These are phyloP conservation scores for Ottelia alismoides DNA, from an alignment of 106 monocot genomes.

Conservation along the genomic window DNA sequence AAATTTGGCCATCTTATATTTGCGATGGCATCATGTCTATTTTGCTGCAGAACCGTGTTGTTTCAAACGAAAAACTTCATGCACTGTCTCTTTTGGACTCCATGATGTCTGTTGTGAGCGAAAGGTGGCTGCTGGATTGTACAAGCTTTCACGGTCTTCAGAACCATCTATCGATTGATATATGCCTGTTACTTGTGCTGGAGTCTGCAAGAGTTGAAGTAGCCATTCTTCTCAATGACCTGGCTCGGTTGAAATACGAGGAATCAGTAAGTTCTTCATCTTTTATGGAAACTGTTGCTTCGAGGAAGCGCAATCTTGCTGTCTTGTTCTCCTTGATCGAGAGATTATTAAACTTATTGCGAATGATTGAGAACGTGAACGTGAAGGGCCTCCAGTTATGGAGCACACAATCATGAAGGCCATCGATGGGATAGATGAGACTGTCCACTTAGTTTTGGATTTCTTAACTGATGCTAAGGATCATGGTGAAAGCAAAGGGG, in stretches of 20 bases:
- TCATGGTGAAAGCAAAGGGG: slow-evolving; percentile 73
- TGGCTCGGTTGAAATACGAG: slow-evolving; percentile 87
- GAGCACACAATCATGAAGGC: slow-evolving; percentile 47
- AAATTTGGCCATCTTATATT: slow-evolving; percentile 46
- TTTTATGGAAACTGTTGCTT: slow-evolving; percentile 22
- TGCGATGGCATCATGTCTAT: slow-evolving; percentile 48
- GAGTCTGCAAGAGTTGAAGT: slow-evolving; percentile 92
- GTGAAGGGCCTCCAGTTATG: slow-evolving; percentile 28
- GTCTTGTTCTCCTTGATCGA: slow-evolving; percentile 77
- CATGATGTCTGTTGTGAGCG: slow-evolving; percentile 68
- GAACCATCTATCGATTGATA: slow-evolving; percentile 44
- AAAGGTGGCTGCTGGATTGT: slow-evolving; percentile 60
- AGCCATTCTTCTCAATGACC: slow-evolving; percentile 83
- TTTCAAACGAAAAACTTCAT: slow-evolving; percentile 75
- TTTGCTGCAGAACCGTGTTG: slow-evolving; percentile 87
- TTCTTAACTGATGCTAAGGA: slow-evolving; percentile 92
- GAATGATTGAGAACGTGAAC: slow-evolving; percentile 16
- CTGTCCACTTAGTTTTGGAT: slow-evolving; percentile 64
- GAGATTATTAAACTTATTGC: slow-evolving; percentile 78
- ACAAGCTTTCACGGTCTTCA: slow-evolving; percentile 17
- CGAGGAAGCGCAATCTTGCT: slow-evolving; percentile 53
- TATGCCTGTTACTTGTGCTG: slow-evolving; percentile 77
- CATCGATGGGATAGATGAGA: slow-evolving; percentile 75
- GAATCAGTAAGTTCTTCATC: slow-evolving; percentile 34
- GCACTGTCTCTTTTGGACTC: slow-evolving; percentile 78